These are phyloP conservation scores for Camelina neglecta DNA, from an alignment of 345 rosid species.

Conservation along the genomic window DNA sequence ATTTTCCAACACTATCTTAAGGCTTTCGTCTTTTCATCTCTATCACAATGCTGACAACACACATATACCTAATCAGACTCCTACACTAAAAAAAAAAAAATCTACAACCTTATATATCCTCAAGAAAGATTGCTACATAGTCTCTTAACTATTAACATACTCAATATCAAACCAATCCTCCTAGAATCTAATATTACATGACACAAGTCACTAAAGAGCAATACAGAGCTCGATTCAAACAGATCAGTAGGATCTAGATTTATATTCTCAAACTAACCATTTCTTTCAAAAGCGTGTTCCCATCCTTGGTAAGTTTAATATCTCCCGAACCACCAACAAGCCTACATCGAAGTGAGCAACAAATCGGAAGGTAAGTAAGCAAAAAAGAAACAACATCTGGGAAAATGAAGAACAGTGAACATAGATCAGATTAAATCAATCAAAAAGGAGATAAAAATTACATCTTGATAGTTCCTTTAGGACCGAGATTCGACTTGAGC, in stretches of 20 bases:
- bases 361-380: neutral
- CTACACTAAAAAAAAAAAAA: constrained; percentile 6
- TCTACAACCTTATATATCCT: neutral
- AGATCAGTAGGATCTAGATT: constrained; percentile 37
- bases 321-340: constrained; percentile 99
- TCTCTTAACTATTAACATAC: constrained; percentile 1
- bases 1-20: neutral
- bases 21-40: neutral
- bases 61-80: constrained; percentile 8
- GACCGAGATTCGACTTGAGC: constrained; percentile 96
- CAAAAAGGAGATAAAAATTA: neutral
- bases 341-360: constrained; percentile 48
- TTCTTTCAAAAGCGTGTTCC: constrained; percentile 95
- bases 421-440: neutral
- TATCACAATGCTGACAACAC: neutral
- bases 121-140: neutral
- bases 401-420: neutral
- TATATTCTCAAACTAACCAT: constrained; percentile 55
- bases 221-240: constrained; percentile 15
- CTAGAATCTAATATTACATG: constrained; percentile 7
- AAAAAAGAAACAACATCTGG: neutral
- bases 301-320: constrained; percentile 97
- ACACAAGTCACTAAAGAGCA: constrained; percentile 4
- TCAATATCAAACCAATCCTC: constrained; percentile 16
- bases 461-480: constrained; percentile 99